Evolutionary conservation across 1,284 basidiomycete species (phyloP).

Genomic region (Xanthoconium separans): DNA sequence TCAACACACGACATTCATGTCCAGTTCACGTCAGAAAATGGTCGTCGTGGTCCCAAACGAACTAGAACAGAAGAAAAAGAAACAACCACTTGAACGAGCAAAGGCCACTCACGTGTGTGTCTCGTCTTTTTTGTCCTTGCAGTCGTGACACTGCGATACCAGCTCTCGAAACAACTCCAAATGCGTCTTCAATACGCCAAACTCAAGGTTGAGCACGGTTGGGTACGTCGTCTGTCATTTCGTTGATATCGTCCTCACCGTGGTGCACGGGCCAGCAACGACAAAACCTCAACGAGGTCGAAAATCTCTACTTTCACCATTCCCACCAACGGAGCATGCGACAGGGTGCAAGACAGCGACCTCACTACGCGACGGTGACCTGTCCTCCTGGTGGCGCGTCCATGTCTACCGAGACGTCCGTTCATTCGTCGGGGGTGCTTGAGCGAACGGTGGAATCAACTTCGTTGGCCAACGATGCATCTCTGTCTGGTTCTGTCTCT

Average conservation of each 20-base stretch:
- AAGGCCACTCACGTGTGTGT: constrained; percentile 61
- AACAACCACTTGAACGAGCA: constrained; percentile 54
- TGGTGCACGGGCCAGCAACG: constrained; percentile 49
- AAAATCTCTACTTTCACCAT: constrained; percentile 75
- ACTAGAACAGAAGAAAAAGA: constrained; percentile 43
- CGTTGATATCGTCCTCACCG: constrained; percentile 3
- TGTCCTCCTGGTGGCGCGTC: not conserved
- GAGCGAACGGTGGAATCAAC: constrained; percentile 13
- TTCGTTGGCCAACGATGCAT: not conserved
- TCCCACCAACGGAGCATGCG: constrained; percentile 41
- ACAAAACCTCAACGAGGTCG: constrained; percentile 73
- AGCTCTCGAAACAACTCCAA: constrained; percentile 74
- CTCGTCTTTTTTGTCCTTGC: not conserved
- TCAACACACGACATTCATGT: constrained; percentile 5
- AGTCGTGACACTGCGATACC: not conserved
- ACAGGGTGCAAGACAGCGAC: constrained; percentile 9
- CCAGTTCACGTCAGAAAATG: constrained; percentile 23
- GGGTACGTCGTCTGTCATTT: constrained; percentile 44
- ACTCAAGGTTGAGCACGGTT: constrained; percentile 77
- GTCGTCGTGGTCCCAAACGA: constrained; percentile 23
- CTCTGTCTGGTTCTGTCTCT: constrained; percentile 3
- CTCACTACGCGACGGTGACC: constrained; percentile 7
- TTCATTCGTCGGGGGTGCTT: not conserved
- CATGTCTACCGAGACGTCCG: constrained; percentile 4
- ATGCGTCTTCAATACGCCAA: constrained; percentile 73